These are phyloP conservation scores for Austropuccinia psidii DNA, from an alignment of 1,284 basidiomycete genomes.

Conservation along the genomic window DNA sequence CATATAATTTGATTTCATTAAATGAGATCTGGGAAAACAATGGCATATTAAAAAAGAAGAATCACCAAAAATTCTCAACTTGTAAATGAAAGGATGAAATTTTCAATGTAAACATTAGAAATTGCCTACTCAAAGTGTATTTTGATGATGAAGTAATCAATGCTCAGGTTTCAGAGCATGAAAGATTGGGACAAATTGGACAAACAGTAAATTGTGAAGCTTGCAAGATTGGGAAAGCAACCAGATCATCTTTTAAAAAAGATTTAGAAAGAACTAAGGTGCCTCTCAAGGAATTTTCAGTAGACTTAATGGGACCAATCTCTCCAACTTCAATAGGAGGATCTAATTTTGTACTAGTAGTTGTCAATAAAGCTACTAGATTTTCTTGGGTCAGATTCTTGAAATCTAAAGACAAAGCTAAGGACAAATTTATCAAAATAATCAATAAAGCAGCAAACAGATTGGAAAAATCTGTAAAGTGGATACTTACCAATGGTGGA, in stretches of 20 bases:
- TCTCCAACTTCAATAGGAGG: background rate
- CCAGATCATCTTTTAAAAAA: background rate
- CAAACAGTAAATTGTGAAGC: background rate
- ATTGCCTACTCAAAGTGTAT: background rate
- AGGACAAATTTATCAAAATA: background rate
- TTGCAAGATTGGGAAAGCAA: conserved; percentile 19
- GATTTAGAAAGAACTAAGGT: background rate
- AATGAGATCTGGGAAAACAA: background rate
- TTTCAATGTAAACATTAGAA: conserved; percentile 7
- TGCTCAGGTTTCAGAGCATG: background rate
- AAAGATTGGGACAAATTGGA: background rate
- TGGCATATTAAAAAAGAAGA: background rate
- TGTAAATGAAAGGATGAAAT: background rate
- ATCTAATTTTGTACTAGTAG: background rate
- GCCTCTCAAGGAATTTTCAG: background rate
- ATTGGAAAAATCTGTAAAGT: background rate
- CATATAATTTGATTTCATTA: background rate
- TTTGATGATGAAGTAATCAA: background rate
- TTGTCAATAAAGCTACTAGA: conserved; percentile 14
- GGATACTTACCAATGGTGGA: conserved; percentile 8
- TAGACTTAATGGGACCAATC: conserved; percentile 12
- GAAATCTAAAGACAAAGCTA: background rate
- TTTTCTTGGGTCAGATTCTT: conserved; percentile 1
- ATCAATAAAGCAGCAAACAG: background rate
- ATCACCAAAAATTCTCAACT: background rate